Evolutionary conservation across 139 green algal species (phyloP), one percentile per base, ranked within the genome.

Genomic region (Gonium pectorale): DNA sequence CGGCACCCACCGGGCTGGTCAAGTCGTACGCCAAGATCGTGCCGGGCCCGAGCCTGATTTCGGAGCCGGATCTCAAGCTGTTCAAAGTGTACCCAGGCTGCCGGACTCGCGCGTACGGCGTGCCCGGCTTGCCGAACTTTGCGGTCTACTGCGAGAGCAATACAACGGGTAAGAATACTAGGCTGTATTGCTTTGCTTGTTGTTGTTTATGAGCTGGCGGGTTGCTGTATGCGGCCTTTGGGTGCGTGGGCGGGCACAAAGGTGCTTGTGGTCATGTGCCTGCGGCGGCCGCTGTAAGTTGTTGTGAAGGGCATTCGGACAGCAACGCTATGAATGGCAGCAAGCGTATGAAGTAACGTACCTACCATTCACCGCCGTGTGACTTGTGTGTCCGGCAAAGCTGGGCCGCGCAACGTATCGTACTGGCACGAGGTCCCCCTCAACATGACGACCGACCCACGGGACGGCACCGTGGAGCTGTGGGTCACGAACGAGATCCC

Each of bases 341-440:
- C n/a, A n/a, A n/a, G n/a, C n/a, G n/a, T n/a, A n/a, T n/a, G n/a
- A n/a, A n/a, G n/a, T n/a, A n/a, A n/a, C n/a, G n/a, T n/a, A n/a
- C n/a, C n/a, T n/a, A n/a, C n/a, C n/a, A n/a, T n/a, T n/a, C n/a
- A n/a, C n/a, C n/a, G n/a, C n/a, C n/a, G n/a, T n/a, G n/a, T n/a
- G n/a, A n/a, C n/a, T n/a, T n/a, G n/a, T n/a, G n/a, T n/a, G n/a
- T n/a, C n/a, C n/a, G n/a, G n/a, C n/a, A n/a, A n/a, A n/a, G n/a
- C n/a, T n/a, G n/a, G n/a, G n/a, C n/a, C 13, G 17, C 21, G 41
- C 24, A 82, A 82, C 29, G 38, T 82, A n/a, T 82, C 74, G 59
- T 82, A 72, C 41, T 82, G 74, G 74, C 74, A 82, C 60, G 59
- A 60, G 5, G n/a, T 82, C 52, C 74, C 74, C 13, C 74, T 82